A percentile compares a stretch with the other conserved stretches of the same genome.
These are phyloP conservation scores for Ogataea populi-albae DNA, from an alignment of 805 yeast species.

Conservation along the genomic window DNA sequence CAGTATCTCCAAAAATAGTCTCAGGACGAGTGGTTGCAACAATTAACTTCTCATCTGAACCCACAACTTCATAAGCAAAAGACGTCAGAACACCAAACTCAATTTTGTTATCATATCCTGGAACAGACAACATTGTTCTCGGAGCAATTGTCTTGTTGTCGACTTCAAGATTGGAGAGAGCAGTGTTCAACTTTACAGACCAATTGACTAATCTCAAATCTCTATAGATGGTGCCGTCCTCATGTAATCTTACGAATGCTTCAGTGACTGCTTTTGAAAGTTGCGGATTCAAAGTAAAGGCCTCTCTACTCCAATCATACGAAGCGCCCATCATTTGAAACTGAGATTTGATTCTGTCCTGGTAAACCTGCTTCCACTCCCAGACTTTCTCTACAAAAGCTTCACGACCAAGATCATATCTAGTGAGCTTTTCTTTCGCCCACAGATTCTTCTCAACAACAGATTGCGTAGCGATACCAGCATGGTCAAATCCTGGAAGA, in stretches of 20 bases:
- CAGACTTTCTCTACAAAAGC: conserved; percentile 83
- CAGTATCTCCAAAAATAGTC: conserved; percentile 97
- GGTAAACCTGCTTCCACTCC: conserved; percentile 98
- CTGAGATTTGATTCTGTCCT: conserved; percentile 78
- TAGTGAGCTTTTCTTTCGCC: conserved; percentile 82
- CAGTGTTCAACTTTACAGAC: conserved; percentile 93
- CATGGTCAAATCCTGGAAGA: conserved; percentile 97
- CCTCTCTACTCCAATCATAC: conserved; percentile 94
- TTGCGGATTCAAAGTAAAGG: conserved; percentile 83
- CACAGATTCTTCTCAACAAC: conserved; percentile 95
- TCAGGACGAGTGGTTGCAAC: conserved; percentile 99
- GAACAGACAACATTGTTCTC: conserved; percentile 75
- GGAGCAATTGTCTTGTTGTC: conserved; percentile 88
- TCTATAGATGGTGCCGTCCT: conserved; percentile 93
- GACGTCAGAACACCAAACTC: conserved; percentile 98
- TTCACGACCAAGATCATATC: conserved; percentile 95
- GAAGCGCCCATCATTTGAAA: conserved; percentile 90
- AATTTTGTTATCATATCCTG: conserved; percentile 84
- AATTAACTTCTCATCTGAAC: conserved; percentile 77
- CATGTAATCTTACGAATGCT: conserved; percentile 87
- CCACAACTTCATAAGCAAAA: conserved; percentile 86
- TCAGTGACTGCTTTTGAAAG: conserved; percentile 79
- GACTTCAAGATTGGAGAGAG: conserved; percentile 93
- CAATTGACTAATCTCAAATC: conserved; percentile 92
- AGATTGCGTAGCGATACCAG: conserved; percentile 98